Percentiles rank a stretch among this genome's conserved stretches.
Conservation (phyloP, 208 protist genomes). For the Leishmania amazonensis region DNA sequence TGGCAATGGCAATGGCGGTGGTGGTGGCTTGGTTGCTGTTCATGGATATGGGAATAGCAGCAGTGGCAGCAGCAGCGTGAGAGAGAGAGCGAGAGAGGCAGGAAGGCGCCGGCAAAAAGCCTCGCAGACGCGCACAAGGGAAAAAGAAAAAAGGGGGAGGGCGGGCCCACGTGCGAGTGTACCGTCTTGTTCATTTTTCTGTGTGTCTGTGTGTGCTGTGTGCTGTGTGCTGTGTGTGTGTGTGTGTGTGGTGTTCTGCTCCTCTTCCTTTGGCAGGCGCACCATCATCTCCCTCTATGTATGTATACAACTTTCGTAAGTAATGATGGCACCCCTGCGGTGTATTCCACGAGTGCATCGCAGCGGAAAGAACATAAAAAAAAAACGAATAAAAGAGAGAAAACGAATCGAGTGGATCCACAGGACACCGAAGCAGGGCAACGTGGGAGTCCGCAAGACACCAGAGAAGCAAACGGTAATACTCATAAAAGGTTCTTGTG, state of each 20-base stretch:
- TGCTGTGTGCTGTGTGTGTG: background rate
- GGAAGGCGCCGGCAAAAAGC: background rate
- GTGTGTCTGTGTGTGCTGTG: background rate
- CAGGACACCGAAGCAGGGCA: background rate
- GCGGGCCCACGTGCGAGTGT: background rate
- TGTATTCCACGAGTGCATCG: background rate
- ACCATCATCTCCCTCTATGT: background rate
- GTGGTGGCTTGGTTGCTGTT: background rate
- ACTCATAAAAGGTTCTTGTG: background rate
- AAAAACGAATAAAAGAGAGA: background rate
- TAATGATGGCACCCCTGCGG: background rate
- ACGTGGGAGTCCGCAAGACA: background rate
- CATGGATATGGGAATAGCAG: background rate
- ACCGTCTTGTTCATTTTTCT: background rate
- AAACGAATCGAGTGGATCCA: background rate
- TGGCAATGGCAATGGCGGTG: no score
- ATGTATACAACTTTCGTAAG: background rate
- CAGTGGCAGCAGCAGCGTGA: constrained; percentile 3
- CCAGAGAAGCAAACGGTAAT: background rate
- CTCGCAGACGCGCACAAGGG: background rate
- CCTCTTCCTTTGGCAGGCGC: background rate
- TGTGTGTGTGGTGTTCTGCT: background rate
- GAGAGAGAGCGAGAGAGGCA: background rate
- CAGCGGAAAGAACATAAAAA: background rate
- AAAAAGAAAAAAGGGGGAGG: background rate